Evolutionary conservation across 257 asterid genomes (phyloP).

Genomic region (Cruciata laevipes): DNA sequence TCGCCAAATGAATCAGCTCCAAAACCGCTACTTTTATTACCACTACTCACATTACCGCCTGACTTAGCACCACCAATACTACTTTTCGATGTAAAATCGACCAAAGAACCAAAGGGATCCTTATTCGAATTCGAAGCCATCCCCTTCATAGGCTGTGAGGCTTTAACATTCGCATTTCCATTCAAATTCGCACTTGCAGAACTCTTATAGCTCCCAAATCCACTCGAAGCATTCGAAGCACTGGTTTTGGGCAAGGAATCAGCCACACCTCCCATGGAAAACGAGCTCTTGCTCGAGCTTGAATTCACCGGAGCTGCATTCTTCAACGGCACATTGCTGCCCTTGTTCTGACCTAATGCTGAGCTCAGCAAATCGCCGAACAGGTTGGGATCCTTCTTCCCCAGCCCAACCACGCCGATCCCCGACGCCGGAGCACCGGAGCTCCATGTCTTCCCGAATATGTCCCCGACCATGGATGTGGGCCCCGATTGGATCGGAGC

Average conservation of each 20-base stretch:
- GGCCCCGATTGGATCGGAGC: slow-evolving; percentile 46
- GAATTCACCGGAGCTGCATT: slow-evolving; percentile 31
- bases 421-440: slow-evolving; percentile 35
- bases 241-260: slow-evolving; percentile 62
- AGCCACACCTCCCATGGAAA: slow-evolving; percentile 61
- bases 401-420: slow-evolving; percentile 23
- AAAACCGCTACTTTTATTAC: slow-evolving; percentile 18
- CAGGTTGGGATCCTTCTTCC: slow-evolving; percentile 78
- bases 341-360: slow-evolving; percentile 58
- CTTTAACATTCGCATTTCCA: slow-evolving; percentile 30
- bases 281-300: slow-evolving; percentile 27
- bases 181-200: slow-evolving; percentile 36
- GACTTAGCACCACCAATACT: slow-evolving; percentile 33
- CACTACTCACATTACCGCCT: slow-evolving; percentile 32
- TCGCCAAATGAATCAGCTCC: slow-evolving; percentile 49
- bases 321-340: slow-evolving; percentile 58
- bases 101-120: slow-evolving; percentile 81
- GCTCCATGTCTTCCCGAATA: slow-evolving; percentile 81
- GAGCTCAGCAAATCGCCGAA: slow-evolving; percentile 81
- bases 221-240: slow-evolving; percentile 8
- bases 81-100: slow-evolving; percentile 56
- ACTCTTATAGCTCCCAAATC: slow-evolving; percentile 20
- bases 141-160: slow-evolving; percentile 48
- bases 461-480: slow-evolving; percentile 87
- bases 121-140: slow-evolving; percentile 49